Base-by-base conservation (phyloP, 192 early-diverging fungal species). In the Entophlyctis helioformis region DNA sequence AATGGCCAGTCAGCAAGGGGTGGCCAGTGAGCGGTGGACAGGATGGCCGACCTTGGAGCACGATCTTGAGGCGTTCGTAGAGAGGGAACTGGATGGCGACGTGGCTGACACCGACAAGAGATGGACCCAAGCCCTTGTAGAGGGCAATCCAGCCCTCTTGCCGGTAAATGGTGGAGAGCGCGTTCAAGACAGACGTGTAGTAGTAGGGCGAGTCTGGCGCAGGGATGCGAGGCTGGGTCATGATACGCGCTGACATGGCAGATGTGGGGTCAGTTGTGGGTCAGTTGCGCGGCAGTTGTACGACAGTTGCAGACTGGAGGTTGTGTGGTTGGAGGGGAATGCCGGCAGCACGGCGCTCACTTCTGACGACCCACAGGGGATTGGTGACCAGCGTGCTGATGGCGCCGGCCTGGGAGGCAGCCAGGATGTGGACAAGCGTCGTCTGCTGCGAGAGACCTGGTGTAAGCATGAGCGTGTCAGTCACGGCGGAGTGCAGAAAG, bases 41-140 rank as follows among this genome's bases (percentile, higher is more conserved):
- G 12, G 10, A 32, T 56, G 28, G 44, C 50, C 16, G 38, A 60
- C 57, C 27, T 51, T 29, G 21, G 25, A 66, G 32, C 2, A 50
- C 34, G 1, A 62, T 25, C 61, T 93, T 94, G 29, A 97, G 59
- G 44, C 78, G 70, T 65, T 98, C 94, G 64, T 98, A 98, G 29
- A 98, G 66, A 26, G 94, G 94, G 53, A 98, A 98, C 63, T 92
- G 89, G 23, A 98, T 71, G 3, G 86, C 86, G 1, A 91, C 89
- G 59, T 98, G 94, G 25, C 73, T 81, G 26, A 92, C 84, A 29
- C 94, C 94, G 60, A 96, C 67, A 45, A 96, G 61, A n/a, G 83
- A 84, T 28, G 87, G 83, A 16, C 85, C 84, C 21, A 96, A 63
- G 21, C 92, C 92, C 62, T 90, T 91, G 60, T 96, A 96, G 47